Conservation (phyloP, 1,284 basidiomycete genomes). For the Schizophyllum amplum region DNA sequence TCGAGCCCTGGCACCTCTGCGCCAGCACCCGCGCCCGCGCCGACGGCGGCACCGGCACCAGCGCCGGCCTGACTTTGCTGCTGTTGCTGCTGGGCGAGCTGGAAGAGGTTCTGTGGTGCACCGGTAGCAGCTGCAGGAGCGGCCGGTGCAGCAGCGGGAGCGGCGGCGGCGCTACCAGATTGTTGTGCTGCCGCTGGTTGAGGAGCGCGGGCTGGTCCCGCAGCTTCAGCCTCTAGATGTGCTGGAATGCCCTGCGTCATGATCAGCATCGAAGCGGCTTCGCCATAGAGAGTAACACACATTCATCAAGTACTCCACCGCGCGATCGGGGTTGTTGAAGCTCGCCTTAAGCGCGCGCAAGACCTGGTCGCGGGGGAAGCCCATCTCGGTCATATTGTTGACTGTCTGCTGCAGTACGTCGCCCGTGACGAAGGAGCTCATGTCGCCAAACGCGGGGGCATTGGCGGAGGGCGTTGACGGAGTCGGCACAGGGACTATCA, state of each 20-base stretch:
- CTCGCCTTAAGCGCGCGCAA: conserved; percentile 85
- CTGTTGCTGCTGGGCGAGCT: conserved; percentile 69
- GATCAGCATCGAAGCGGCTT: neutral
- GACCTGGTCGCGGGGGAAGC: conserved; percentile 85
- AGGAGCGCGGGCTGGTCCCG: conserved; percentile 24
- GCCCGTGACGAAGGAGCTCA: conserved; percentile 66
- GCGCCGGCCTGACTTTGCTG: conserved; percentile 30
- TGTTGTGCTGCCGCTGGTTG: conserved; percentile 22
- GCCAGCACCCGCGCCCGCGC: conserved; percentile 21
- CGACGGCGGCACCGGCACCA: conserved; percentile 16
- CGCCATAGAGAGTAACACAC: conserved; percentile 39
- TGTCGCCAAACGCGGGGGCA: conserved; percentile 36
- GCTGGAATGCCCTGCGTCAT: conserved; percentile 70
- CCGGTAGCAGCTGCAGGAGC: conserved; percentile 26
- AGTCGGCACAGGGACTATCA: conserved; percentile 25
- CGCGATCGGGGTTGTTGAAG: conserved; percentile 97
- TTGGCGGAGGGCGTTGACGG: conserved; percentile 25
- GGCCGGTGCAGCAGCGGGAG: conserved; percentile 28
- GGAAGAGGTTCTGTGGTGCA: conserved; percentile 69
- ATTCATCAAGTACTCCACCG: conserved; percentile 94
- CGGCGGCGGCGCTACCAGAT: conserved; percentile 23
- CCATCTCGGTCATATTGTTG: conserved; percentile 88
- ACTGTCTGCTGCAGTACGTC: conserved; percentile 69
- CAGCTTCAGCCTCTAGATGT: conserved; percentile 48
- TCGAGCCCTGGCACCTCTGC: conserved; percentile 31